These are phyloP conservation scores for Polyporus arcularius DNA, from an alignment of 768 basidiomycete species.

Conservation along the genomic window DNA sequence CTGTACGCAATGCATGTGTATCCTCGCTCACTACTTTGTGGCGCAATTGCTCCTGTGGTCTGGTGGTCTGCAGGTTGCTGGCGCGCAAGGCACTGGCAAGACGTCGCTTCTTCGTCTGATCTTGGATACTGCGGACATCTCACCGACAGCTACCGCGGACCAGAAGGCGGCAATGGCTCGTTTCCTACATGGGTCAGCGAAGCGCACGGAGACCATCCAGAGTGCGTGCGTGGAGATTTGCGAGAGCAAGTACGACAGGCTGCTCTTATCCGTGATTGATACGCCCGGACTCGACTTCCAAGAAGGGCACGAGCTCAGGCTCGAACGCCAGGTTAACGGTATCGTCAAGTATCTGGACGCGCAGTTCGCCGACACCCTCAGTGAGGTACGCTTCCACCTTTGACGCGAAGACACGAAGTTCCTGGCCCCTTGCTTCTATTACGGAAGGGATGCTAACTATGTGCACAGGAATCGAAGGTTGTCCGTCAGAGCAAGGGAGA, in stretches of 20 bases:
- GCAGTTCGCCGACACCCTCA: slow-evolving; percentile 86
- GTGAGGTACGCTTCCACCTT: slow-evolving; percentile 54
- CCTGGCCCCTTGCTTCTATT: background rate
- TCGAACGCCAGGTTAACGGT: slow-evolving; percentile 75
- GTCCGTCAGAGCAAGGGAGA: slow-evolving; percentile 85
- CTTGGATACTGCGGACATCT: slow-evolving; percentile 82
- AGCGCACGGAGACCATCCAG: slow-evolving; percentile 62
- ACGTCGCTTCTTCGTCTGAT: slow-evolving; percentile 79
- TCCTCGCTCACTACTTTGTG: background rate
- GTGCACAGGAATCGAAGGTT: slow-evolving; percentile 79
- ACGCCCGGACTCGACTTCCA: slow-evolving; percentile 83
- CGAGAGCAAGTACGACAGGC: slow-evolving; percentile 80
- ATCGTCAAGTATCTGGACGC: slow-evolving; percentile 79
- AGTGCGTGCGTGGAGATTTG: slow-evolving; percentile 78
- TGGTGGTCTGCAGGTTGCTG: slow-evolving; percentile 59
- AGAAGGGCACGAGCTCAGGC: slow-evolving; percentile 69
- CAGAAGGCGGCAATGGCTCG: slow-evolving; percentile 65
- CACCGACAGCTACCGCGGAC: slow-evolving; percentile 73
- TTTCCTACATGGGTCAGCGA: slow-evolving; percentile 63
- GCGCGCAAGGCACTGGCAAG: slow-evolving; percentile 81
- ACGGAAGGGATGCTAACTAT: background rate
- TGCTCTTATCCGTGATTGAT: slow-evolving; percentile 80
- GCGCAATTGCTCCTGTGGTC: background rate
- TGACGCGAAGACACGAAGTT: background rate
- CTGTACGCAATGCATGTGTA: background rate